Evolutionary conservation across 768 basidiomycete genomes (phyloP), one percentile per base, ranked within the genome.

Genomic region (Mycena metata): DNA sequence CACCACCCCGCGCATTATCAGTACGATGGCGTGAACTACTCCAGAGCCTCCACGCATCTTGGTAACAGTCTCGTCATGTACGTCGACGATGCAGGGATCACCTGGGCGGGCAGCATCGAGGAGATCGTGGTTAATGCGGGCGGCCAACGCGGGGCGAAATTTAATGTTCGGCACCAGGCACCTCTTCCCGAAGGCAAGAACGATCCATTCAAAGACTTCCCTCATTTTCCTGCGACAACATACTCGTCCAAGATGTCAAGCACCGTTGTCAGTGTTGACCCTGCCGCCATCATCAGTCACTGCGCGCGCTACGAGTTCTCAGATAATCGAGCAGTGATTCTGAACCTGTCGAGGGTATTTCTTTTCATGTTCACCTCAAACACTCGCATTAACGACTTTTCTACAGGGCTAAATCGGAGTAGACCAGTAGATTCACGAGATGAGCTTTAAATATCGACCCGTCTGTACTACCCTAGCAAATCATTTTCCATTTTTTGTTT

Each of bases 301-400:
- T 66, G 43, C 24, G 64, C 64, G 43, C 64, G 64, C n/a, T 66
- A 58, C 42, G 35, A 59, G 15, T 58, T 58, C 36, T 66, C 55
- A 15, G 45, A n/a, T 30, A n/a, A 15, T 39, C 59, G 58, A 7
- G 45, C 58, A 11, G 58, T 59, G 13, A 19, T 59, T 45, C 15
- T 59, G 16, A 26, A 46, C 35, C 58, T 59, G 30, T 30, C 30
- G 30, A 30, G 30, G 30, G 30, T 30, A 30, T 30, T 30, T 30
- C 6, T 30, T 30, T 30, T 30, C 30, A 30, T 6, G 30, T 30
- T 30, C 30, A 30, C 30, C 30, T 30, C 30, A 30, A 6, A 30
- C 30, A 30, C 6, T 30, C 6, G 30, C 30, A 30, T 30, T 30
- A 30, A 30, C 30, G 30, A 3, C 30, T 30, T 3, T 30, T 30